Conservation (phyloP, 257 asterid species). For the Datura wrightii region DNA sequence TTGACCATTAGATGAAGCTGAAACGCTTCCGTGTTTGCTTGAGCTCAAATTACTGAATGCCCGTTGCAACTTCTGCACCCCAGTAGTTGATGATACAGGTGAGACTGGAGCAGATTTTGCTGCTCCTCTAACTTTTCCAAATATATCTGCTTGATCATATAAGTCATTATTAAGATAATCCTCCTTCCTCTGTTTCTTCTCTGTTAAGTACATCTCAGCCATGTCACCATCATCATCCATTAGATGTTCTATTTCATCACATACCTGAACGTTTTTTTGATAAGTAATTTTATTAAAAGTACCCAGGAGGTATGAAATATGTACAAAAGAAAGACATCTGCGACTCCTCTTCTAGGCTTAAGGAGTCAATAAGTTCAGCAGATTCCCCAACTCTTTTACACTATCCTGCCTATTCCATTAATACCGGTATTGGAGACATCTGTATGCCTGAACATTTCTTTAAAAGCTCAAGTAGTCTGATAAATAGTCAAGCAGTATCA, state of each 20-base stretch:
- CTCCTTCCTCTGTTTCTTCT: conserved; percentile 87
- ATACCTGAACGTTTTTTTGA: conserved; percentile 60
- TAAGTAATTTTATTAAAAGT: conserved; percentile 7
- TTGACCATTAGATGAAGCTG: conserved; percentile 64
- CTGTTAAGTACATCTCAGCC: conserved; percentile 99
- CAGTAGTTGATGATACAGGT: conserved; percentile 70
- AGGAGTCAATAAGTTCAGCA: background rate
- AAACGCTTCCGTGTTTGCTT: conserved; percentile 77
- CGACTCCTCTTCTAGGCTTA: background rate
- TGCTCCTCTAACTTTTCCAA: conserved; percentile 43
- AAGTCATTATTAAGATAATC: conserved; percentile 49
- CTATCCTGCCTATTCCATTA: background rate
- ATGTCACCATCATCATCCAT: conserved; percentile 99
- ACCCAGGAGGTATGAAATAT: background rate
- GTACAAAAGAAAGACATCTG: background rate
- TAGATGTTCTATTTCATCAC: conserved; percentile 94
- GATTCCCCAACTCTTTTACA: background rate
- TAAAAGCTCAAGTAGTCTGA: background rate
- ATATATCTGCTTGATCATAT: conserved; percentile 50
- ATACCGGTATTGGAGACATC: conserved; percentile 2
- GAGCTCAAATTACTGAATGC: conserved; percentile 86
- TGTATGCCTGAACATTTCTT: conserved; percentile 55
- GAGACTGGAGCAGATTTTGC: conserved; percentile 86
- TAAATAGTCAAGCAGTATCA: background rate
- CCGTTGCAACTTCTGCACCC: conserved; percentile 68